A percentile compares a stretch with the other conserved stretches of the same genome.
Evolutionary conservation across 345 rosid genomes (phyloP).

Genomic region (Populus pruinosa): DNA sequence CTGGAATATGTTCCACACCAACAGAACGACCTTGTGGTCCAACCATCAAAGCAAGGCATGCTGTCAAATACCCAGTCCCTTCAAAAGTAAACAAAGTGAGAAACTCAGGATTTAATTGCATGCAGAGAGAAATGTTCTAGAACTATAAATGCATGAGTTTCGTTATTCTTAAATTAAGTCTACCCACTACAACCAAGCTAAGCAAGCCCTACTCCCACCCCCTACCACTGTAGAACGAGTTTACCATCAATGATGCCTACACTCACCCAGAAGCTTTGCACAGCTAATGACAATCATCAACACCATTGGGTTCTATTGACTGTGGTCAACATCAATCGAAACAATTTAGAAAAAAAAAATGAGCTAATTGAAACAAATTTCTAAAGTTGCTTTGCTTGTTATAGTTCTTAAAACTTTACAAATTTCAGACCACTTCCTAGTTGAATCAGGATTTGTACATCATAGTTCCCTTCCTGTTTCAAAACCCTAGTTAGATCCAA

Average conservation of each 20-base stretch:
- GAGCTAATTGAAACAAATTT: background rate
- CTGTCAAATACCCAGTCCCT: conserved; percentile 95
- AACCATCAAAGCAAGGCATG: conserved; percentile 92
- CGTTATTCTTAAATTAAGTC: background rate
- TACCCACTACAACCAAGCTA: background rate
- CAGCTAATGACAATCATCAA: background rate
- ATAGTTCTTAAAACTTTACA: background rate
- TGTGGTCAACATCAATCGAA: background rate
- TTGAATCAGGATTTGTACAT: background rate
- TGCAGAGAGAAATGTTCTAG: background rate
- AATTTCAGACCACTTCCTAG: background rate
- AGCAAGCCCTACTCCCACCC: background rate
- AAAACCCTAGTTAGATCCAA: background rate
- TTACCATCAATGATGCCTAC: background rate
- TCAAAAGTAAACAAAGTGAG: conserved; percentile 5
- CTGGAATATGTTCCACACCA: conserved; percentile 92
- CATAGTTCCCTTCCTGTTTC: background rate
- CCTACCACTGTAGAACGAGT: background rate
- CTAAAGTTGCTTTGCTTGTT: background rate
- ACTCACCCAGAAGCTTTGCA: background rate
- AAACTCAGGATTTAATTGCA: background rate
- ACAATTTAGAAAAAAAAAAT: background rate
- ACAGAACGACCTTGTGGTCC: conserved; percentile 78
- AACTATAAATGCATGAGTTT: background rate
- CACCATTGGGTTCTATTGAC: background rate